Conservation (phyloP, 768 basidiomycete genomes). For the Hericium rajendrae region DNA sequence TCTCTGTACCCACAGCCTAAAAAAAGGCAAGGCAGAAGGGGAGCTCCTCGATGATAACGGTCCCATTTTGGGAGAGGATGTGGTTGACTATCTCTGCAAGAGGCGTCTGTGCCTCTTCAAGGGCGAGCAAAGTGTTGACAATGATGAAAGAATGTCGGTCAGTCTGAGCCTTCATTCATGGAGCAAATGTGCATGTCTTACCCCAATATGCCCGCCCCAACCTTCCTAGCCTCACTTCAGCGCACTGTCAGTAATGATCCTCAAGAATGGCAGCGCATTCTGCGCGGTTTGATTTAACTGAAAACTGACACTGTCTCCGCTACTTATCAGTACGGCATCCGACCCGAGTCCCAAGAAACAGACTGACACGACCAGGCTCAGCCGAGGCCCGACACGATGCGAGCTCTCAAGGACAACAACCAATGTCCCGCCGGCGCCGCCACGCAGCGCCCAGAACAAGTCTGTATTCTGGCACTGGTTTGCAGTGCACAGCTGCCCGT, state of each 20-base stretch:
- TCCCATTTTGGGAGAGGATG: conserved; percentile 20
- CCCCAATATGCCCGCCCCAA: conserved; percentile 28
- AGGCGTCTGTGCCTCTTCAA: conserved; percentile 29
- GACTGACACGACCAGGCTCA: conserved; percentile 18
- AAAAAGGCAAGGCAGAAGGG: conserved; percentile 25
- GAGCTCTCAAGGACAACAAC: conserved; percentile 24
- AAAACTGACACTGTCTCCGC: conserved; percentile 18
- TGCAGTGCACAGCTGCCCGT: conserved; percentile 19
- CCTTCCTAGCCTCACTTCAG: conserved; percentile 24
- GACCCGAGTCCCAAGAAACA: not conserved
- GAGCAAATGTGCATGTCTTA: conserved; percentile 16
- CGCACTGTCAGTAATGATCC: conserved; percentile 22
- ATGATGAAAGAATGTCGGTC: conserved; percentile 17
- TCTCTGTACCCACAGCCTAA: conserved; percentile 18
- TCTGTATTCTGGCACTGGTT: conserved; percentile 20
- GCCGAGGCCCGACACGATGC: conserved; percentile 14
- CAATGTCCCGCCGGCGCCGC: conserved; percentile 30
- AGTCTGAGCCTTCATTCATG: conserved; percentile 4
- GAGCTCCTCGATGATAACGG: conserved; percentile 21
- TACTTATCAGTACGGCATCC: not conserved
- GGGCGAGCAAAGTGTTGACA: conserved; percentile 34
- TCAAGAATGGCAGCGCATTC: conserved; percentile 18
- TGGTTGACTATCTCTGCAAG: conserved; percentile 25
- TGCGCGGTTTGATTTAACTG: conserved; percentile 12
- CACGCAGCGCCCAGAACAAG: conserved; percentile 27